Evolutionary conservation across 139 green algal species (phyloP).

Genomic region (Chloropicon primus): DNA sequence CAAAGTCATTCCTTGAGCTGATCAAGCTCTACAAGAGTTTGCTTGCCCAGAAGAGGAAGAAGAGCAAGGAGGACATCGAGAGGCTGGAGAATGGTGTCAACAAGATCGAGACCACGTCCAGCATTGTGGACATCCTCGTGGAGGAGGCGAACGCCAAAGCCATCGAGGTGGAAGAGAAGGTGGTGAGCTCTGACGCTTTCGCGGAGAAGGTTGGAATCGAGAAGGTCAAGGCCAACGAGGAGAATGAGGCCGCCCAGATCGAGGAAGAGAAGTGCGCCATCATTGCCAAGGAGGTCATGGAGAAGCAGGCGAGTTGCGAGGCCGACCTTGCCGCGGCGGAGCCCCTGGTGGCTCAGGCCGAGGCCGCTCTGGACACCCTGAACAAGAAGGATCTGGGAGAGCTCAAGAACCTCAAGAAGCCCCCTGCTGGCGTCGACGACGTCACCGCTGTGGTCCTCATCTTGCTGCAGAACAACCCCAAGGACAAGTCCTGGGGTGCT

Average conservation of each 20-base stretch:
- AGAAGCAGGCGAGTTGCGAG: constrained; percentile 66
- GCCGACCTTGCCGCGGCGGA: constrained; percentile 65
- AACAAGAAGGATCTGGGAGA: constrained; percentile 78
- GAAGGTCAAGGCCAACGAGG: constrained; percentile 74
- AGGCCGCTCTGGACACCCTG: constrained; percentile 72
- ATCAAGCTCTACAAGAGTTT: constrained; percentile 82
- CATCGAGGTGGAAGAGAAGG: constrained; percentile 74
- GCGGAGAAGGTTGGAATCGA: constrained; percentile 62
- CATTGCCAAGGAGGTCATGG: constrained; percentile 59
- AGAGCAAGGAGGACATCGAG: constrained; percentile 31
- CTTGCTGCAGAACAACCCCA: constrained; percentile 73
- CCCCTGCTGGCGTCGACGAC: constrained; percentile 71
- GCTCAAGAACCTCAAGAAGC: constrained; percentile 79
- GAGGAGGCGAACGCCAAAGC: constrained; percentile 69
- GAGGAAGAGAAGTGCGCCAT: constrained; percentile 70
- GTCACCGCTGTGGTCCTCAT: constrained; percentile 69
- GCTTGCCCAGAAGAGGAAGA: constrained; percentile 19
- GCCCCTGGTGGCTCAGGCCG: constrained; percentile 62
- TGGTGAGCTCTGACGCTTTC: constrained; percentile 62
- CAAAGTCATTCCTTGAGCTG: constrained; percentile 80
- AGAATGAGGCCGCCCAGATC: constrained; percentile 61
- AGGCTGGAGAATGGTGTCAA: constrained; percentile 65
- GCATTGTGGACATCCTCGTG: constrained; percentile 74
- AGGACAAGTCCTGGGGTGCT: constrained; percentile 69
- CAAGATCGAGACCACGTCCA: constrained; percentile 67